Evolutionary conservation across 140 eudicot species (phyloP).

Genomic region (Senecio squalidus): DNA sequence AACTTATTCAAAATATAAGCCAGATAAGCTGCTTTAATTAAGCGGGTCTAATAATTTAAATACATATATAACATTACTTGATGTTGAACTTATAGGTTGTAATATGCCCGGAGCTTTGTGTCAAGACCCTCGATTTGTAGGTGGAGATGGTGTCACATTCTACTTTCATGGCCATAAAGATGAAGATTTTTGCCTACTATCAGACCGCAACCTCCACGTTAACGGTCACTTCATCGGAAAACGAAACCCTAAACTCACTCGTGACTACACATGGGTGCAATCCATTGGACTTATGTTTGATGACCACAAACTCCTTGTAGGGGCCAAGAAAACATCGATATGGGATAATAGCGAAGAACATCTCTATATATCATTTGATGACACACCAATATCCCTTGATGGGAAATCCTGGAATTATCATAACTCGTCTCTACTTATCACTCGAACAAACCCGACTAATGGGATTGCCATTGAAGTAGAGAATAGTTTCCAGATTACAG

Average conservation of each 20-base stretch:
- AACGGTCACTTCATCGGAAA: background rate
- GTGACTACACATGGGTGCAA: background rate
- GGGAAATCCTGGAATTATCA: conserved; percentile 28
- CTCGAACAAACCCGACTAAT: conserved; percentile 37
- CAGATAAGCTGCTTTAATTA: background rate
- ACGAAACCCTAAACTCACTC: background rate
- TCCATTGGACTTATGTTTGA: background rate
- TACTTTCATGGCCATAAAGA: background rate
- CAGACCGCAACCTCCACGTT: background rate
- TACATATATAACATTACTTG: background rate
- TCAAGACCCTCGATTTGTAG: background rate
- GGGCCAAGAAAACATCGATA: background rate
- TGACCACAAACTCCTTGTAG: background rate
- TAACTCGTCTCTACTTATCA: conserved; percentile 33
- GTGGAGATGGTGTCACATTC: background rate
- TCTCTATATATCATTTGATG: conserved; percentile 36
- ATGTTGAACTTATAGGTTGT: background rate
- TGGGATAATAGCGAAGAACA: conserved; percentile 42
- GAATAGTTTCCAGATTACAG: conserved; percentile 51
- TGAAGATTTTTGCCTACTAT: background rate
- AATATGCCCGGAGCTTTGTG: background rate
- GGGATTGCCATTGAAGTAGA: conserved; percentile 45
- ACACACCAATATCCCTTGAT: conserved; percentile 31
- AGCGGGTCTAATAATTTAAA: background rate
- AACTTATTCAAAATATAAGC: no score